Evolutionary conservation across 306 rosid species (phyloP).

Genomic region (Lithocarpus polystachyus): DNA sequence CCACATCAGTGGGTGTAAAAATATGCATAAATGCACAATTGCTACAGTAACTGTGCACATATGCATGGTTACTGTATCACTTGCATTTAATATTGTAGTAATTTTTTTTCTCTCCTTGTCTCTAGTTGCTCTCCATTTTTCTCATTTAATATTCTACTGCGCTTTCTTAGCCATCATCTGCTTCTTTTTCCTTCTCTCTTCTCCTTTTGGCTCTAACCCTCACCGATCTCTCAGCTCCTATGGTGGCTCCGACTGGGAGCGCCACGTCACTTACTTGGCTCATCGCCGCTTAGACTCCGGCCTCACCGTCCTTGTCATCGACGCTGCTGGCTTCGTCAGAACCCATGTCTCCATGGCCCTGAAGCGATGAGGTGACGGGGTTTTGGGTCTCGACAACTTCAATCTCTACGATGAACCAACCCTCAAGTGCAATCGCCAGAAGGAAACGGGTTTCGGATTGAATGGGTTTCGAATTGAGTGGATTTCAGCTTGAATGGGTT

Average conservation of each 20-base stretch:
- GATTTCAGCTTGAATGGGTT: no score
- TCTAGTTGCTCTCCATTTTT: no score
- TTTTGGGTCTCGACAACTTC: slow-evolving; percentile 75
- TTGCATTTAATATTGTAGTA: no score
- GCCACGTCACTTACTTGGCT: slow-evolving; percentile 55
- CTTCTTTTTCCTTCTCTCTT: slow-evolving; percentile 33
- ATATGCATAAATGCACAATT: no score
- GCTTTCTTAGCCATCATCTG: slow-evolving; percentile 48
- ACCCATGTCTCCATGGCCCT: slow-evolving; percentile 69
- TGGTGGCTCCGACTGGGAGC: slow-evolving; percentile 79
- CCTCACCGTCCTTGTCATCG: slow-evolving; percentile 63
- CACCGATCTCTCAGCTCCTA: slow-evolving; percentile 45
- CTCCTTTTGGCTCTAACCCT: slow-evolving; percentile 30
- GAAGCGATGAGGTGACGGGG: slow-evolving; percentile 78
- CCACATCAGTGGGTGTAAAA: no score
- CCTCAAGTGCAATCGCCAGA: slow-evolving; percentile 66
- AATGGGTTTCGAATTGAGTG: no score
- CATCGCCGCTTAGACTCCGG: slow-evolving; percentile 30
- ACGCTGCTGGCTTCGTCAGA: slow-evolving; percentile 80
- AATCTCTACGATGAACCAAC: slow-evolving; percentile 62
- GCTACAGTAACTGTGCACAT: no score
- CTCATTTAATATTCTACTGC: slow-evolving; percentile 32
- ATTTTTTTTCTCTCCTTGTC: no score
- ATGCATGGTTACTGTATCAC: no score
- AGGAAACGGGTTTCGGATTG: background rate